Conservation (phyloP, 2,329 filamentous ascomycete genomes). For the Calycina herbarum region DNA sequence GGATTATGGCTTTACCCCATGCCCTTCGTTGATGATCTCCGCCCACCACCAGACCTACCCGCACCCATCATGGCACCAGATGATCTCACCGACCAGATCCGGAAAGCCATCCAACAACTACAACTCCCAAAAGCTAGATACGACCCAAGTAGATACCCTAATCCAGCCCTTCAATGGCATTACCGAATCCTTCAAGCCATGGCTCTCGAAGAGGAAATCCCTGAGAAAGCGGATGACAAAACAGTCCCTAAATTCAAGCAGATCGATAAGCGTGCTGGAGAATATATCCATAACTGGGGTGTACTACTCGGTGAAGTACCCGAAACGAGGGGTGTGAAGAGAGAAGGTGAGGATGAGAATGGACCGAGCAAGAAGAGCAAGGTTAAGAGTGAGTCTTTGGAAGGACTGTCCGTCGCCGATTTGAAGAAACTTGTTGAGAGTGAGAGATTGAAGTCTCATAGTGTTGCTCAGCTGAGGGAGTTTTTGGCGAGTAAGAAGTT, state of each 20-base stretch:
- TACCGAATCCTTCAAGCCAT: constrained; percentile 91
- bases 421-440: constrained; percentile 24
- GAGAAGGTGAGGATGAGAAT: constrained; percentile 47
- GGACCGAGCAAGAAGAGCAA: constrained; percentile 23
- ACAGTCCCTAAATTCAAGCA: constrained; percentile 83
- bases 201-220: constrained; percentile 87
- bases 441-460: constrained; percentile 23
- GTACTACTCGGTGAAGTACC: constrained; percentile 58
- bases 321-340: constrained; percentile 42
- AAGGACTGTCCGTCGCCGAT: constrained; percentile 24
- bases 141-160: constrained; percentile 84
- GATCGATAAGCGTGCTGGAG: constrained; percentile 84
- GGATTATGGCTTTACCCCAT: constrained; percentile 88
- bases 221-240: constrained; percentile 68
- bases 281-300: constrained; percentile 77
- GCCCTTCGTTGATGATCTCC: constrained; percentile 86
- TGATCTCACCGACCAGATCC: constrained; percentile 77
- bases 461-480: constrained; percentile 31
- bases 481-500: constrained; percentile 27
- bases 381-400: constrained; percentile 19
- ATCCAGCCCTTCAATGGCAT: constrained; percentile 93
- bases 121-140: constrained; percentile 85
- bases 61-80: constrained; percentile 61
- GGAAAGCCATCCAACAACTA: constrained; percentile 68
- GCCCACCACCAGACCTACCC: constrained; percentile 66